Percentiles rank a stretch among this genome's conserved stretches.
These are phyloP conservation scores for Chenopodium suecicum DNA, from an alignment of 148 eudicot genomes.

Conservation along the genomic window DNA sequence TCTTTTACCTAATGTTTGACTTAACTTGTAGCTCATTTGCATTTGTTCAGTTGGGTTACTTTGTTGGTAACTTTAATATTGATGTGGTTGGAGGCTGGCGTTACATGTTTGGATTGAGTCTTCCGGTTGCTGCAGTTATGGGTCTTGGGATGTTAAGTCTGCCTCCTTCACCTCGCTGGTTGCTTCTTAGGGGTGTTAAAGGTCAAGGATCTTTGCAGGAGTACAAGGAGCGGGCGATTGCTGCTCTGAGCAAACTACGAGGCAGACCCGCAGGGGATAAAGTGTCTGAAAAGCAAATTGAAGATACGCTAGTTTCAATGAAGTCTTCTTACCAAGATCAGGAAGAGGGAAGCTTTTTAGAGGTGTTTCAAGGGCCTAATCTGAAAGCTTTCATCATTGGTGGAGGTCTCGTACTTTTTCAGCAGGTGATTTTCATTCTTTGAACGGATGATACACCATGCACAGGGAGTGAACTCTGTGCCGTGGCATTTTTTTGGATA, in stretches of 20 bases:
- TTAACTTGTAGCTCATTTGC: slow-evolving; percentile 17
- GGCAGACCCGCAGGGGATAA: slow-evolving; percentile 76
- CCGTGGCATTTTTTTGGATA: background rate
- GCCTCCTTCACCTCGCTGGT: slow-evolving; percentile 95
- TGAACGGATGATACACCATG: background rate
- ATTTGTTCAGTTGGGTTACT: slow-evolving; percentile 72
- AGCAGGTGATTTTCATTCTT: slow-evolving; percentile 56
- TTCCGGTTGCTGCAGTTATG: slow-evolving; percentile 72
- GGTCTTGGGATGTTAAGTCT: slow-evolving; percentile 85
- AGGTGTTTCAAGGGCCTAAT: slow-evolving; percentile 87
- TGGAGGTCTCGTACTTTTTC: slow-evolving; percentile 96
- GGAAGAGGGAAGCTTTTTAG: slow-evolving; percentile 71
- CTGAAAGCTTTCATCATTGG: slow-evolving; percentile 92
- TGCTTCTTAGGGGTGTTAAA: slow-evolving; percentile 86
- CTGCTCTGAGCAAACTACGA: slow-evolving; percentile 69
- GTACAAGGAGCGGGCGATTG: slow-evolving; percentile 68
- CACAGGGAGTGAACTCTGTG: background rate
- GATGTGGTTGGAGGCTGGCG: slow-evolving; percentile 95
- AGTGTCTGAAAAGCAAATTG: slow-evolving; percentile 71
- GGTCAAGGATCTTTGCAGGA: slow-evolving; percentile 70
- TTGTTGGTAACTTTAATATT: slow-evolving; percentile 73
- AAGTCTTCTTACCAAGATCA: slow-evolving; percentile 63
- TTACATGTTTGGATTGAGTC: slow-evolving; percentile 86
- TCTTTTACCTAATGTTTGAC: background rate
- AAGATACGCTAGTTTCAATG: slow-evolving; percentile 67